A percentile compares a stretch with the other conserved stretches of the same genome.
Evolutionary conservation across 805 yeast genomes (phyloP).

Genomic region (Candida andamanensis): DNA sequence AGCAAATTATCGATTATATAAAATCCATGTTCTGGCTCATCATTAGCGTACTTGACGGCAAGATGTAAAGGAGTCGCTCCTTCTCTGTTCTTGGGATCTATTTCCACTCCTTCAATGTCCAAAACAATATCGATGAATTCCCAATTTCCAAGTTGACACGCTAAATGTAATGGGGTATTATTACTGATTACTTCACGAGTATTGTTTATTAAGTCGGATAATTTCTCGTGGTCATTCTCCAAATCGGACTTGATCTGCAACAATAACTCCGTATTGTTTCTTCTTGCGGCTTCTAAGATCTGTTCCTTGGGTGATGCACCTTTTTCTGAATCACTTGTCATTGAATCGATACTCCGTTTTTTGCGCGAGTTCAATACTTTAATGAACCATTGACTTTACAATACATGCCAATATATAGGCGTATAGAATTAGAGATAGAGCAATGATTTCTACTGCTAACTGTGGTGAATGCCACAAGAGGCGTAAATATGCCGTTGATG

Average conservation of each 20-base stretch:
- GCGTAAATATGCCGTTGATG: no score
- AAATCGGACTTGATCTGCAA: conserved; percentile 47
- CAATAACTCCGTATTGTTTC: conserved; percentile 79
- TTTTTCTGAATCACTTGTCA: conserved; percentile 1
- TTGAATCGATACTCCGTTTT: no score
- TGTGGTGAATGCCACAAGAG: no score
- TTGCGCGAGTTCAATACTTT: no score
- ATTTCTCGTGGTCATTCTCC: conserved; percentile 31
- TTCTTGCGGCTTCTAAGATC: conserved; percentile 78
- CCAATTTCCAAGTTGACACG: conserved; percentile 77
- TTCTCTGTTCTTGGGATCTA: conserved; percentile 73
- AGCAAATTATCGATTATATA: conserved; percentile 74
- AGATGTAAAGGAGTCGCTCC: conserved; percentile 88
- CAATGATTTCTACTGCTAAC: no score
- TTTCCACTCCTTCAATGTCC: conserved; percentile 86
- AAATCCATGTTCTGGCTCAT: conserved; percentile 81
- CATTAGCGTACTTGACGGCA: conserved; percentile 70
- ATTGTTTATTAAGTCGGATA: conserved; percentile 54
- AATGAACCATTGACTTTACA: no score
- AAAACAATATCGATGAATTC: conserved; percentile 77
- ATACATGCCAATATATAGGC: no score
- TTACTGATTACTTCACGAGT: conserved; percentile 68
- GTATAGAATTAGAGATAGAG: no score
- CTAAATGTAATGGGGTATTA: conserved; percentile 75
- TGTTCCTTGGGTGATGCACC: conserved; percentile 74